Percentiles rank a stretch among this genome's conserved stretches.
Conservation (phyloP, 2,329 filamentous ascomycete species). For the Colletotrichum camelliae region DNA sequence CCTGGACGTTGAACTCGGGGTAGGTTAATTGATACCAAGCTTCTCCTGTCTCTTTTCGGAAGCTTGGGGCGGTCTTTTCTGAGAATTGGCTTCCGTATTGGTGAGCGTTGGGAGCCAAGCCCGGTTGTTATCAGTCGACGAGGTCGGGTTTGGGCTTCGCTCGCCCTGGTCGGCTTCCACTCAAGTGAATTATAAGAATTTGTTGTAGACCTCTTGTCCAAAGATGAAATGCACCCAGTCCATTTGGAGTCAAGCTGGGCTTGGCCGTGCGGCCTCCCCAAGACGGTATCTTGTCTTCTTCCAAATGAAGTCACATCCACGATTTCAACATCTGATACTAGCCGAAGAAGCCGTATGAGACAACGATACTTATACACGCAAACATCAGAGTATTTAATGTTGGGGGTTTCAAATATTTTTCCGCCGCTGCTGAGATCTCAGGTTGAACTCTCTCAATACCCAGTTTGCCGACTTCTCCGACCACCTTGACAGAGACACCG, state of each 20-base stretch:
- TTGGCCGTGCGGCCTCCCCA: not conserved
- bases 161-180: not conserved
- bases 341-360: not conserved
- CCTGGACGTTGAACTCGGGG: not conserved
- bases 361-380: not conserved
- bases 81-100: not conserved
- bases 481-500: not conserved
- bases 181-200: not conserved
- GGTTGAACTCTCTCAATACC: not conserved
- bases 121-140: not conserved
- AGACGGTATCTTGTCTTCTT: not conserved
- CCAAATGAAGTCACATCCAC: not conserved
- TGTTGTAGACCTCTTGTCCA: not conserved
- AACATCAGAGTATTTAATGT: not conserved
- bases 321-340: not conserved
- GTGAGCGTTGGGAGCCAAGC: not conserved
- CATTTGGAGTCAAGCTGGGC: not conserved
- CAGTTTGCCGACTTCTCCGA: not conserved
- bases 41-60: not conserved
- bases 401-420: not conserved
- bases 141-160: not conserved
- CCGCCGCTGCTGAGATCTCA: not conserved
- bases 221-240: not conserved
- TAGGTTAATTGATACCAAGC: not conserved
- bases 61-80: no score